Evolutionary conservation across 306 rosid genomes (phyloP), one percentile per base, ranked within the genome.

Genomic region (Cicer cuneatum): DNA sequence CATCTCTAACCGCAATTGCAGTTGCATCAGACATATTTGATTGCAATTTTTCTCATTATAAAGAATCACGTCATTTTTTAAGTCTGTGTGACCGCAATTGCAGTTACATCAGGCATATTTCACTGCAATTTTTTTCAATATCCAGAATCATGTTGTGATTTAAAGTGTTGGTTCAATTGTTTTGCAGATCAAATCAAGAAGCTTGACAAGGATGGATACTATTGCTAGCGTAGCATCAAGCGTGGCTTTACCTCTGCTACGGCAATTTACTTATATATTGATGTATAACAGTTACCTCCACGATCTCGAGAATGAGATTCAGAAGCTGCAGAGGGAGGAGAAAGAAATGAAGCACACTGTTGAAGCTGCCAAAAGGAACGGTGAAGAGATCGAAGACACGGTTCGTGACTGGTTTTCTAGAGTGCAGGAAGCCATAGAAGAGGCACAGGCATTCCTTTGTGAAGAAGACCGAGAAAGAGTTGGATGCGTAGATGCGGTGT

Each of bases 311-410:
- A 9, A 2, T 5, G 21, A 83, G 72, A n/a, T 78, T 6, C 70
- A 78, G 57, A 73, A n/a, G 74, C 59, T 83, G 59, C 64, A 68
- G 53, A 11, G 57, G n/a, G 66, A 39, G 7, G 80, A 38, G 49
- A 72, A 73, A 11, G 82, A 69, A 29, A 56, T 83, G 57, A 57
- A 37, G 42, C 86, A 78, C 72, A 54, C 52, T 1, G 83, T 83
- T 21, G 83, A 83, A 16, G 74, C 80, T 6, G 83, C 80, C 6
- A 74, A 73, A 18, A 62, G 83, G 42, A 69, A 12, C 1, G 86
- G 80, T 0, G 80, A 83, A 51, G 83, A 78, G 79, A 78, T 83
- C 2, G 83, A 83, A 21, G 78, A 63, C 77, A 72, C 69, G 0
- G 76, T 82, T 4, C 76, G 14, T 0, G 75, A 82, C 67, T 82